Evolutionary conservation across 192 early-diverging fungal genomes (phyloP).

Genomic region (Martensiomyces pterosporus): DNA sequence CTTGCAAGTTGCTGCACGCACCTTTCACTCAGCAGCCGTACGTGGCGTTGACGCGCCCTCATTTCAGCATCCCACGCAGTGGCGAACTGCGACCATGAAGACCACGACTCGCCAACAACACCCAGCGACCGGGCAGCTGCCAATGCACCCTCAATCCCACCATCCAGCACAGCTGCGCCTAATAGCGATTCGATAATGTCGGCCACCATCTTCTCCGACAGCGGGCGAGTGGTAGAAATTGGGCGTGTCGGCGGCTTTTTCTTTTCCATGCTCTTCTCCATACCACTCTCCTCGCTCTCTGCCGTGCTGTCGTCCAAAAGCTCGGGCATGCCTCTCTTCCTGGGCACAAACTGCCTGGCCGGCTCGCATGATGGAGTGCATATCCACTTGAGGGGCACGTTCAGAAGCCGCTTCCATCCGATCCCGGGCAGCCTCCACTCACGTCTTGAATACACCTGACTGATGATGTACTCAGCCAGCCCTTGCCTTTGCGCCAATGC

Average conservation of each 20-base stretch:
- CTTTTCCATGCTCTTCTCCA: too few relatives aligned
- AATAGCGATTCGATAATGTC: conserved; percentile 83
- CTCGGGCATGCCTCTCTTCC: neutral
- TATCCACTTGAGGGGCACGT: conserved; percentile 26
- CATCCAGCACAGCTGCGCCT: conserved; percentile 67
- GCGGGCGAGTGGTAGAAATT: conserved; percentile 8
- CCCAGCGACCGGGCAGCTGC: conserved; percentile 54
- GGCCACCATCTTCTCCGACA: conserved; percentile 83
- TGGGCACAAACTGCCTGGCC: neutral
- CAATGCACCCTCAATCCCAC: conserved; percentile 53
- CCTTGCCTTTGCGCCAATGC: conserved; percentile 49
- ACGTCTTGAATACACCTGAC: conserved; percentile 19
- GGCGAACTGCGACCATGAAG: conserved; percentile 27
- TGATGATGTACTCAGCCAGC: conserved; percentile 56
- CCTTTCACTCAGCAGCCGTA: conserved; percentile 12
- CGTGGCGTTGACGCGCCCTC: conserved; percentile 7
- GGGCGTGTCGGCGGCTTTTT: neutral
- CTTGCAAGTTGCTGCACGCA: conserved; percentile 9
- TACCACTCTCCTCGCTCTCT: neutral
- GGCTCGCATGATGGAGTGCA: neutral
- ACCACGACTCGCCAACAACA: conserved; percentile 28
- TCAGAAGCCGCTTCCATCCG: conserved; percentile 27
- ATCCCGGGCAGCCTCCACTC: conserved; percentile 31
- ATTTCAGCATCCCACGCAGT: conserved; percentile 15
- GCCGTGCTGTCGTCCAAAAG: neutral